phyloP scores from a whole-genome alignment of 1,284 basidiomycete species.

The Neotropicomus parvogracilis region DNA sequence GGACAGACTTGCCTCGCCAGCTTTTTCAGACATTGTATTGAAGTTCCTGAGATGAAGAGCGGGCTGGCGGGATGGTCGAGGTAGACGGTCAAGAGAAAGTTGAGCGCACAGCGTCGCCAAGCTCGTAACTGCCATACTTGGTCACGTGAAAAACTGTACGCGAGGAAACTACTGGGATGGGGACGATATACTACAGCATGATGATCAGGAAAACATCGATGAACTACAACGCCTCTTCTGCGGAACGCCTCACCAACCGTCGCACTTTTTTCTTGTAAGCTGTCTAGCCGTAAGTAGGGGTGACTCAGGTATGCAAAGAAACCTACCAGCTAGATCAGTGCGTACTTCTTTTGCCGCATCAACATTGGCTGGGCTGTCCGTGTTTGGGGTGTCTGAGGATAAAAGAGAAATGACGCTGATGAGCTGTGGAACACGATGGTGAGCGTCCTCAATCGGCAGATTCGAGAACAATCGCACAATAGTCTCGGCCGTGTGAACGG shows the following conservation, averaged over 20 bases:
- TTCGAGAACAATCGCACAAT: slow-evolving; percentile 68
- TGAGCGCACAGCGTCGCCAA: not conserved
- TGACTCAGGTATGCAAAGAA: not conserved
- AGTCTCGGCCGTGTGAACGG: slow-evolving; percentile 94
- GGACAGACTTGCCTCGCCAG: slow-evolving; percentile 39
- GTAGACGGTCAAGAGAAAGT: slow-evolving; percentile 6
- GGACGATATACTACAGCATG: slow-evolving; percentile 22
- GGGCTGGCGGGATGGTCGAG: slow-evolving; percentile 16
- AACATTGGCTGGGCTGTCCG: slow-evolving; percentile 95
- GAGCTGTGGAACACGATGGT: slow-evolving; percentile 53
- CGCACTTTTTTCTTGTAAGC: slow-evolving; percentile 94
- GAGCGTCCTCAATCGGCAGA: not conserved
- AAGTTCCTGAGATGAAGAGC: slow-evolving; percentile 3
- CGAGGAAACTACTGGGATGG: slow-evolving; percentile 4
- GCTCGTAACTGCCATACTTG: not conserved
- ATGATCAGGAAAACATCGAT: slow-evolving; percentile 1
- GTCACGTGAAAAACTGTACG: slow-evolving; percentile 27
- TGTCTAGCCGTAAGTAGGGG: slow-evolving; percentile 24
- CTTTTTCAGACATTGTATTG: slow-evolving; percentile 38
- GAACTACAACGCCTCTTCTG: slow-evolving; percentile 70
- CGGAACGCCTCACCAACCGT: slow-evolving; percentile 76
- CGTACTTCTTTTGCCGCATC: slow-evolving; percentile 93
- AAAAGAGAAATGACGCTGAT: slow-evolving; percentile 95
- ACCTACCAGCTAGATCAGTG: slow-evolving; percentile 63
- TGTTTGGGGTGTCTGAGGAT: slow-evolving; percentile 88